phyloP scores from a whole-genome alignment of 345 rosid species.

The Limnanthes douglasii region DNA sequence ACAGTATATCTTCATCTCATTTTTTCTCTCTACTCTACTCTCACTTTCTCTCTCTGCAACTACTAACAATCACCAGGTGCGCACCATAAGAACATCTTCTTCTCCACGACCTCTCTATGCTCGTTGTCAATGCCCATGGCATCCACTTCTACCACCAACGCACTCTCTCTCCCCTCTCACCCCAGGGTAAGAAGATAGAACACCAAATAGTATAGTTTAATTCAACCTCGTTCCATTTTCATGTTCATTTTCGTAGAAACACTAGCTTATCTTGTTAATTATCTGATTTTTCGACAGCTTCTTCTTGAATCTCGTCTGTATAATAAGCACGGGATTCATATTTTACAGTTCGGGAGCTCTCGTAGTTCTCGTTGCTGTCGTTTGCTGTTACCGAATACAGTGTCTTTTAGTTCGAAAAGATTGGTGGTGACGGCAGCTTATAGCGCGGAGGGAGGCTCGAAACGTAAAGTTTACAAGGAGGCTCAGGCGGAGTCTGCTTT shows the following conservation, averaged over 20 bases:
- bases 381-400: constrained; percentile 11
- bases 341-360: constrained; percentile 10
- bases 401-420: constrained; percentile 20
- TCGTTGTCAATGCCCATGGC: no score
- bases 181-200: constrained; percentile 49
- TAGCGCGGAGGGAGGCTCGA: constrained; percentile 23
- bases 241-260: no score
- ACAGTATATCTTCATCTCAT: no score
- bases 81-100: no score
- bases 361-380: constrained; percentile 7
- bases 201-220: no score
- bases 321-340: constrained; percentile 16
- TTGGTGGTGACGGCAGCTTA: constrained; percentile 35
- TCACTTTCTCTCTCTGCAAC: no score
- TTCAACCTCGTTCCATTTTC: background rate
- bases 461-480: constrained; percentile 46
- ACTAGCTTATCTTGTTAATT: background rate
- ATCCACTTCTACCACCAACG: constrained; percentile 28
- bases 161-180: constrained; percentile 27
- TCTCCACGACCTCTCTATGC: no score
- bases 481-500: constrained; percentile 38
- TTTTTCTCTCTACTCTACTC: no score
- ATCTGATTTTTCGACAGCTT: background rate
- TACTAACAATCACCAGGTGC: no score
- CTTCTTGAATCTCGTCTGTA: background rate